Conservation (phyloP, 345 rosid genomes). For the Psidium friedrichsthalianum region DNA sequence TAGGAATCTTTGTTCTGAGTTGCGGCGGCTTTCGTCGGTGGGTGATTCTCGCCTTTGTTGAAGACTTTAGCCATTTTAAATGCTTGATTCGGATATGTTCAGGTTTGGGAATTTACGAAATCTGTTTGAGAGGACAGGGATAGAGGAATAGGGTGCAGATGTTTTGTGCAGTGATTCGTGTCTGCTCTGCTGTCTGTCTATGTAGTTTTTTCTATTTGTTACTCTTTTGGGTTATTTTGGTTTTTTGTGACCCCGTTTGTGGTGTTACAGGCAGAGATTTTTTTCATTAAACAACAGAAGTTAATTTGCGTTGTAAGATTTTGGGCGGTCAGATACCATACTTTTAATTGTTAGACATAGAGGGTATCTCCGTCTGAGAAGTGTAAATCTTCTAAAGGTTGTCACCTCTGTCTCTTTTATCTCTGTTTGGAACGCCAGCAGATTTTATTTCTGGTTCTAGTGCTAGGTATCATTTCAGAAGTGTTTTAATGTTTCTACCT, state of each 20-base stretch:
- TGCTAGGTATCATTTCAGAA: not conserved
- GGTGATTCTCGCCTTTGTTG: not conserved
- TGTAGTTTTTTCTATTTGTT: not conserved
- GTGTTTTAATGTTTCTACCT: not conserved
- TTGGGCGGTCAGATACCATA: not conserved
- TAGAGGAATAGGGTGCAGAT: not conserved
- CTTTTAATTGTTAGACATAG: not conserved
- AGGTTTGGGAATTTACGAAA: not conserved
- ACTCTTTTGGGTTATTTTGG: not conserved
- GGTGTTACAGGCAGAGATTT: not conserved
- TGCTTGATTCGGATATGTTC: not conserved
- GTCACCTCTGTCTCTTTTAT: not conserved
- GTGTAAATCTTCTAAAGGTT: not conserved
- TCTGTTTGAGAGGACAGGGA: not conserved
- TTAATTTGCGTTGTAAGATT: conserved; percentile 6
- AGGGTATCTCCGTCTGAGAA: not conserved
- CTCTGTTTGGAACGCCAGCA: not conserved
- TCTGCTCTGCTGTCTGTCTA: not conserved
- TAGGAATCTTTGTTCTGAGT: not conserved
- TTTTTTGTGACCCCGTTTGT: not conserved
- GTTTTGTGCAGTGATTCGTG: not conserved
- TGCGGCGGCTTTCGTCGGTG: not conserved
- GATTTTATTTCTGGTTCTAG: not conserved
- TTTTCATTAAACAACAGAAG: not conserved
- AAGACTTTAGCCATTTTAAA: not conserved